Base-by-base conservation (phyloP, 192 early-diverging fungal species). In the Diversispora eburnea region DNA sequence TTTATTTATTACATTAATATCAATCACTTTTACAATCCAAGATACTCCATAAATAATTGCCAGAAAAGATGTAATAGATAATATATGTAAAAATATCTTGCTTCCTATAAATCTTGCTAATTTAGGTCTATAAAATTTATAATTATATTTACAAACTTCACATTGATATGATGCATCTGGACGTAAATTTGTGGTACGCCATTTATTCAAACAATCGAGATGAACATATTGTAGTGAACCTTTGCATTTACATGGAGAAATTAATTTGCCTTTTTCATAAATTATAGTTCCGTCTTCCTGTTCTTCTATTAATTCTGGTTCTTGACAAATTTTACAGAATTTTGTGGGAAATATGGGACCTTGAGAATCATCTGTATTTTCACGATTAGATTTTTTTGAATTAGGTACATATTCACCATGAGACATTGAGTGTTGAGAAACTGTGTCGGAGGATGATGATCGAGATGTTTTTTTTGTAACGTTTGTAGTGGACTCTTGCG, bases 241-340 rank as follows among this genome's bases (percentile, higher is more conserved):
- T 57, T 70, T 70, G 58, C 69, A 70, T 70, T 58, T 70, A 58
- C 69, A 70, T 19, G 69, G 51, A 0, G 69, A 70, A 41, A 70
- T 57, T 58, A 70, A 47, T 57, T 55, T 51, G 4, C 55, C 55
- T 42, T 70, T 70, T 2, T 13, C 1, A 25, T 41, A 55, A 9
- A 10, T 17, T 56, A 25, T 51, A 0, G 52, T 55, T 20, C 10
- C 5, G 0, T 9, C 4, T 4, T 3, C 15, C 5, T 9, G 5
- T 3, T n/a, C 8, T 2, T 57, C 33, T 70, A 8, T 39, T 8
- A 12, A 51, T 20, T 62, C 60, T 12, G 49, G 13, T 70, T 70
- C 69, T 22, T 70, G 69, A 70, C 69, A 70, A 19, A 70, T 57
- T 46, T 70, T 70, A 20, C 69, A 70, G n/a, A 46, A 25, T 70